Base-by-base conservation (phyloP, 495 filamentous ascomycete species). In the Beverwykella pulmonaria region DNA sequence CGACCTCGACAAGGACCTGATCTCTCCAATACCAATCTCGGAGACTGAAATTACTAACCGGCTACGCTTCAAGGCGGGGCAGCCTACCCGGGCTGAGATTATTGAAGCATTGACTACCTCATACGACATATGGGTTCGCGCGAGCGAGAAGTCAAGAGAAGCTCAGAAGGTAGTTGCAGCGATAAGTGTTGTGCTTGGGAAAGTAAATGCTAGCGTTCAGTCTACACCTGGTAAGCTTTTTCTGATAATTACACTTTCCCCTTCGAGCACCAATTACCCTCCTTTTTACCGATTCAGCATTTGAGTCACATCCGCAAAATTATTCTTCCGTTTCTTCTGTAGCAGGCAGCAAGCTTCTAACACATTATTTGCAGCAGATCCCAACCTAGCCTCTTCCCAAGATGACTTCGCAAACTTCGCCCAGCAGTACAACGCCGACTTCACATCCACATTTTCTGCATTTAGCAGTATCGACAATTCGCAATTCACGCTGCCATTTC, bases 1-100 rank as follows among this genome's bases (percentile, higher is more conserved):
- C 10, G 64, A 67, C 23, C 57, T 67, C 8, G 57, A 67, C 41
- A 61, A 20, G 29, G 64, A 67, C 25, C 3, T 66, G 25, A 36
- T 26, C 10, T 44, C 29, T 14, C 63, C 63, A 15, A 47, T 67
- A 14, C 49, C 57, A 1, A 14, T 36, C 15, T 20, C 49, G 8
- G 10, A 23, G 2, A 22, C 47, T 6, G 55, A 36, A 1, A 20
- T 36, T 26, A 47, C 48, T 26, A 52, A 34, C 19, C 64, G 57
- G 4, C 22, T 49, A 48, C 30, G 49, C 15, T 61, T 67, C 25
- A 56, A 44, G 32, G 25, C 7, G n/a, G 58, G 58, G 4, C 48
- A 61, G 25, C 64, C 64, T 4, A 61, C 52, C 17, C 48, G 58
- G 2, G 50, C 49, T 12, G 64, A 67, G 50, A 61, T 67, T 26